Evolutionary conservation across 2,329 filamentous ascomycete genomes (phyloP).

Genomic region (Phialocephala subalpina): DNA sequence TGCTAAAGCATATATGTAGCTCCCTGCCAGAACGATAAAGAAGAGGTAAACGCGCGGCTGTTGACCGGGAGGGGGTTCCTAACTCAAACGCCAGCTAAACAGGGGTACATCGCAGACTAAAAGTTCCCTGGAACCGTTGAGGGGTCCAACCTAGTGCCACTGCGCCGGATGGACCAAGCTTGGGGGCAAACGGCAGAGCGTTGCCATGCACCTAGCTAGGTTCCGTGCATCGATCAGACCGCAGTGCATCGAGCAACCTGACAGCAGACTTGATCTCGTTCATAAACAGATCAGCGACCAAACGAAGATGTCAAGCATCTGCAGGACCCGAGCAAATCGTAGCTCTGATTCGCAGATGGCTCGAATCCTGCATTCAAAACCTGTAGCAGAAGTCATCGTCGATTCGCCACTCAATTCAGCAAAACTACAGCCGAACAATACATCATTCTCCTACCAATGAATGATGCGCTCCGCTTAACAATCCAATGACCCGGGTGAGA

Average conservation of each 20-base stretch:
- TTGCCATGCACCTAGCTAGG: constrained; percentile 5
- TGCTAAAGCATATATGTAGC: not conserved
- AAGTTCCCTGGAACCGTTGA: constrained; percentile 1
- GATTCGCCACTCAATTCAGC: not conserved
- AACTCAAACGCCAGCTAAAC: constrained; percentile 2
- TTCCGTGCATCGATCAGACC: constrained; percentile 17
- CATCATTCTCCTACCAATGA: not conserved
- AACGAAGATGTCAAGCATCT: not conserved
- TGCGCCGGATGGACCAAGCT: not conserved
- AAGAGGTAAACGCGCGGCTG: constrained; percentile 14
- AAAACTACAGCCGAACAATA: not conserved
- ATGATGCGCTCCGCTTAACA: not conserved
- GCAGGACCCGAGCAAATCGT: not conserved
- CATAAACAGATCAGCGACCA: not conserved
- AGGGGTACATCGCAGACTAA: constrained; percentile 4
- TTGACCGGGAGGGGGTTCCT: not conserved
- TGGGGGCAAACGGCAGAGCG: constrained; percentile 10
- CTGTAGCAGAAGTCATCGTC: not conserved
- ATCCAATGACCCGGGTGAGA: not conserved
- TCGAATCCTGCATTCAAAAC: not conserved
- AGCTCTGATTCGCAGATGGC: not conserved
- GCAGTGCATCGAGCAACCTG: constrained; percentile 15
- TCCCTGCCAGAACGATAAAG: not conserved
- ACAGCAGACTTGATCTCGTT: not conserved
- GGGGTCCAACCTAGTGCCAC: constrained; percentile 11